A percentile compares a stretch with the other conserved stretches of the same genome.
phyloP scores from a whole-genome alignment of 352 stramenopile species.

The Phytophthora ohioensis region DNA sequence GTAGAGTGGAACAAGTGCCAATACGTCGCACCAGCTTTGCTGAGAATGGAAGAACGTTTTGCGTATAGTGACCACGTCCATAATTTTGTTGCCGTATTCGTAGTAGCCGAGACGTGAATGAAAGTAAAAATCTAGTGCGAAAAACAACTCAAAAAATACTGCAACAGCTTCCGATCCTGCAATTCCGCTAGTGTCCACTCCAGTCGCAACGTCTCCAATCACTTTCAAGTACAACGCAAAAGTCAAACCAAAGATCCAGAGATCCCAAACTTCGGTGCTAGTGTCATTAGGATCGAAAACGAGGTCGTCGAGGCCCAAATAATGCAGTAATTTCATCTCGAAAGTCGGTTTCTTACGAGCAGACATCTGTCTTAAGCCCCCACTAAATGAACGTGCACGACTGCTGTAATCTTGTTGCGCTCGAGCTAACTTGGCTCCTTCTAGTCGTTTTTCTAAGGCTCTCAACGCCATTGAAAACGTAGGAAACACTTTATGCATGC shows the following conservation, averaged over 20 bases:
- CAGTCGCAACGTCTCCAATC: constrained; percentile 45
- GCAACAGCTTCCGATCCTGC: constrained; percentile 34
- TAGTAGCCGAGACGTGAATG: constrained; percentile 61
- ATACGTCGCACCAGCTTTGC: constrained; percentile 39
- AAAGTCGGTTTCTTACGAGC: constrained; percentile 25
- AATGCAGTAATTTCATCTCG: constrained; percentile 37
- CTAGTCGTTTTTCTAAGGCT: constrained; percentile 58
- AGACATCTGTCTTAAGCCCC: neutral
- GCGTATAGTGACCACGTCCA: constrained; percentile 50
- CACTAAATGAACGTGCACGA: constrained; percentile 13
- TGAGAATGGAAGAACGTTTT: constrained; percentile 51
- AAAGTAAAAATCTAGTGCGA: constrained; percentile 59
- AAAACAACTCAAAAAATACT: constrained; percentile 55
- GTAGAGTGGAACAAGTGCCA: constrained; percentile 57
- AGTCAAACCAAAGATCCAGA: constrained; percentile 39
- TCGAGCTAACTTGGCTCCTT: constrained; percentile 53
- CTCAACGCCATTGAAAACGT: constrained; percentile 70
- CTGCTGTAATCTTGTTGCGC: constrained; percentile 33
- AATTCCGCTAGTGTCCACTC: constrained; percentile 9
- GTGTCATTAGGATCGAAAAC: constrained; percentile 54
- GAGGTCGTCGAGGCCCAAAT: constrained; percentile 40
- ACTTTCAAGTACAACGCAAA: constrained; percentile 49
- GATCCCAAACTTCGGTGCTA: constrained; percentile 37
- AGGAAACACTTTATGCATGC: constrained; percentile 67
- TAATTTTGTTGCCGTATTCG: constrained; percentile 76